Conservation (phyloP, 1,284 basidiomycete genomes). For the Cryptococcus wingfieldii region DNA sequence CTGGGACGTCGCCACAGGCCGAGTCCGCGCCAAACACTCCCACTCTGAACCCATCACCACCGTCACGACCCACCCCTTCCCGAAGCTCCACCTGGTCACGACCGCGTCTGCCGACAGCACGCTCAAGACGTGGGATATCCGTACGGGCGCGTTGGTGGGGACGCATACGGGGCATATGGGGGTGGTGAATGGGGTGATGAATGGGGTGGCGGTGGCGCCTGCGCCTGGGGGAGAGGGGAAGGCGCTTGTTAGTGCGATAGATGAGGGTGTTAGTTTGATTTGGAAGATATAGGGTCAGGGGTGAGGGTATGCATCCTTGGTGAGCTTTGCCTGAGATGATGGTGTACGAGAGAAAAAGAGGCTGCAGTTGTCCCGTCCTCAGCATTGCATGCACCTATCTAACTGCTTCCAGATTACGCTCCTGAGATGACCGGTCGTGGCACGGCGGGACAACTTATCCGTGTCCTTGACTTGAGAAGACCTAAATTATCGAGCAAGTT, state of each 20-base stretch:
- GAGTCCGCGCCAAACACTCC: constrained; percentile 66
- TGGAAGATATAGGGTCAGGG: constrained; percentile 48
- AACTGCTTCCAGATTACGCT: too few relatives aligned
- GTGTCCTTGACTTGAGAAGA: too few relatives aligned
- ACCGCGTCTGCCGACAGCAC: constrained; percentile 81
- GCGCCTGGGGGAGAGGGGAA: constrained; percentile 37
- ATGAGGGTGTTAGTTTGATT: constrained; percentile 77
- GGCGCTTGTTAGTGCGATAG: constrained; percentile 74
- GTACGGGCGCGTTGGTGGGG: constrained; percentile 60
- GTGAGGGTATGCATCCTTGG: too few relatives aligned
- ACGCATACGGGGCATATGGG: constrained; percentile 77
- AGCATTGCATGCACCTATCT: too few relatives aligned
- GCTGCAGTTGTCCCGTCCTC: too few relatives aligned
- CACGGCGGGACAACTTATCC: too few relatives aligned
- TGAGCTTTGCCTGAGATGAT: too few relatives aligned
- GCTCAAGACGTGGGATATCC: constrained; percentile 87
- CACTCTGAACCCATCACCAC: constrained; percentile 73
- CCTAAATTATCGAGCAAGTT: too few relatives aligned
- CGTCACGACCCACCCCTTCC: constrained; percentile 66
- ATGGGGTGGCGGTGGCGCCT: constrained; percentile 62
- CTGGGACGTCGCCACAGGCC: constrained; percentile 86
- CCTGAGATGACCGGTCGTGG: too few relatives aligned
- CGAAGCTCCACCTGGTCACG: constrained; percentile 65
- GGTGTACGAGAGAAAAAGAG: too few relatives aligned
- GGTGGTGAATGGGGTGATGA: constrained; percentile 72